Base-by-base conservation (phyloP, 2,329 filamentous ascomycete genomes). In the Neoarthrinium moseri region DNA sequence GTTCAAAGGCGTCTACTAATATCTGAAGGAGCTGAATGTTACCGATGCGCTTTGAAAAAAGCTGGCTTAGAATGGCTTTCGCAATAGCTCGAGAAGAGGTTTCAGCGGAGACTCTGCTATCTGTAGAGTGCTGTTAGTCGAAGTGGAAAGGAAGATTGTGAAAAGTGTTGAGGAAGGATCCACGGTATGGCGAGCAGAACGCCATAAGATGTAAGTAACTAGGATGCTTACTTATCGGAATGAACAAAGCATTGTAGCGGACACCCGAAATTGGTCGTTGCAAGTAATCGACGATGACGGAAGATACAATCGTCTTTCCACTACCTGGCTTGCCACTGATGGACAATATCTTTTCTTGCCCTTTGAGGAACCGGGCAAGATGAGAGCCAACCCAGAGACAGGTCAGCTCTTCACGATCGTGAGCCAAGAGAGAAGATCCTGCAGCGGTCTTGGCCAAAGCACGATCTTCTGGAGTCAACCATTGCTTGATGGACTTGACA, bases 41-140 rank as follows among this genome's bases (percentile, higher is more conserved):
- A 3, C 67, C 67, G 40, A 69, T 68, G 26, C 65, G 60, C 46
- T 62, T 63, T 21, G 61, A 58, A 30, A 70, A 65, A 0, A 70
- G 56, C 43, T 70, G 67, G 34, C 45, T 54, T 13, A 70, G 57
- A 17, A 70, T 62, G 1, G 58, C 47, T 43, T 68, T 68, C 12
- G 54, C 62, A 39, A 68, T 56, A 5, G 64, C 62, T 7, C 56
- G 52, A 2, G 61, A 53, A 1, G 58, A 57, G 2, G 62, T 57
- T 36, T 64, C 58, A 2, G 57, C 59, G 0, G 62, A 58, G 6
- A 68, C 56, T 29, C 63, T 54, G 29, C 54, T 56, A 44, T 66
- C 63, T 66, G 41, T 4, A 41, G 5, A 8, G 7, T 1, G 13
- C 22, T 18, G 5, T 15, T 18, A 21, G 35, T 27, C 11, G 26